phyloP scores from a whole-genome alignment of 2,329 filamentous ascomycete species.

The Daldinia eschscholtzii region DNA sequence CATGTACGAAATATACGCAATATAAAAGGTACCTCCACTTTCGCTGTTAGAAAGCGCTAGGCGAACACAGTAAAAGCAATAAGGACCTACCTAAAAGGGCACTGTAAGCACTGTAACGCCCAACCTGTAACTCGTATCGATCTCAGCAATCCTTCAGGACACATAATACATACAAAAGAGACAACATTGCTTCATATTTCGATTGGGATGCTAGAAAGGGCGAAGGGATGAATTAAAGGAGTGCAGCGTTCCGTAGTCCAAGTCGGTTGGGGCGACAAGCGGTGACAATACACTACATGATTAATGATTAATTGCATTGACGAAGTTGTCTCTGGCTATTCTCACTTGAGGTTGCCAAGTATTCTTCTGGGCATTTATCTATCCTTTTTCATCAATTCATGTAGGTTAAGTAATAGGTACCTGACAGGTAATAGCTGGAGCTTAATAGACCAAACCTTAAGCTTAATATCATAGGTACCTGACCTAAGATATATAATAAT shows the following conservation, averaged over 20 bases:
- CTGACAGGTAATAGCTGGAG: not conserved
- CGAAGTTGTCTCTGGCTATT: constrained; percentile 9
- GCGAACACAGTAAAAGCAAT: constrained; percentile 14
- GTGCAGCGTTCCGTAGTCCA: constrained; percentile 18
- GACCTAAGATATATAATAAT: not conserved
- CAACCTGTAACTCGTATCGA: constrained; percentile 33
- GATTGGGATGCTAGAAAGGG: constrained; percentile 17
- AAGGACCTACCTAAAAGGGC: constrained; percentile 38
- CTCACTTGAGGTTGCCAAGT: not conserved
- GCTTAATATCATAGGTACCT: not conserved
- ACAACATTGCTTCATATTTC: constrained; percentile 16
- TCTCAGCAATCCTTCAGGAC: constrained; percentile 24
- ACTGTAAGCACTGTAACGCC: constrained; percentile 19
- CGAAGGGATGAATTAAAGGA: constrained; percentile 16
- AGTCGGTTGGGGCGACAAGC: constrained; percentile 24
- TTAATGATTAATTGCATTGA: not conserved
- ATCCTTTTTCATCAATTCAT: constrained; percentile 1
- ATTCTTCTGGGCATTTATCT: not conserved
- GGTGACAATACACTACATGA: constrained; percentile 17
- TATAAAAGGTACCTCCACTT: not conserved
- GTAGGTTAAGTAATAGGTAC: not conserved
- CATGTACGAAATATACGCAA: constrained; percentile 8
- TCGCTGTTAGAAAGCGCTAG: not conserved
- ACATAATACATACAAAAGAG: constrained; percentile 23
- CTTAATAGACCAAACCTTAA: not conserved